A percentile compares a stretch with the other conserved stretches of the same genome.
phyloP scores from a whole-genome alignment of 139 green algal species.

The Mesostigma viride region DNA sequence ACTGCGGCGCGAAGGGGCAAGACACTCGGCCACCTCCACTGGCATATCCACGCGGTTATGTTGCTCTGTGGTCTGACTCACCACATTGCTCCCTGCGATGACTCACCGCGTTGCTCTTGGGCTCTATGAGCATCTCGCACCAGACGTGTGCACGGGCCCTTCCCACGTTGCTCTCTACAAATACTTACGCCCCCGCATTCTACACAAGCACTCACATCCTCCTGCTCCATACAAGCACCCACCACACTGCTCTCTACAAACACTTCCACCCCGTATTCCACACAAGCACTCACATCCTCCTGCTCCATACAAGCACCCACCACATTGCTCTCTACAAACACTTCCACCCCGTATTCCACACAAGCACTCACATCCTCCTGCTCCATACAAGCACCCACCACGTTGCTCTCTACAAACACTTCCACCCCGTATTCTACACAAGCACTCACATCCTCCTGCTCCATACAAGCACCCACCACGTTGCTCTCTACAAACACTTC shows the following conservation, averaged over 20 bases:
- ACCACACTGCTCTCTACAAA: conserved; percentile 25
- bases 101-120: conserved; percentile 24
- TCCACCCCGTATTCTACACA: conserved; percentile 22
- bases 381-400: conserved; percentile 28
- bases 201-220: no score
- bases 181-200: conserved; percentile 22
- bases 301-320: no score
- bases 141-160: no score
- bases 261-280: conserved; percentile 23
- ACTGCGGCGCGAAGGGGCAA: no score
- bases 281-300: no score
- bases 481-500: conserved; percentile 29
- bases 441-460: no score
- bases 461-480: conserved; percentile 23
- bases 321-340: conserved; percentile 26
- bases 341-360: conserved; percentile 22
- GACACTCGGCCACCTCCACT: no score
- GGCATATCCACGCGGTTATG: no score
- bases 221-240: no score
- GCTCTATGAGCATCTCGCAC: conserved; percentile 19
- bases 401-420: conserved; percentile 26
- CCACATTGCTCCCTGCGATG: no score
- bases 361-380: conserved; percentile 20
- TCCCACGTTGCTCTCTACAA: conserved; percentile 25
- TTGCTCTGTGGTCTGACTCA: no score